Evolutionary conservation across 805 yeast species (phyloP).

Genomic region (Candida germanica): DNA sequence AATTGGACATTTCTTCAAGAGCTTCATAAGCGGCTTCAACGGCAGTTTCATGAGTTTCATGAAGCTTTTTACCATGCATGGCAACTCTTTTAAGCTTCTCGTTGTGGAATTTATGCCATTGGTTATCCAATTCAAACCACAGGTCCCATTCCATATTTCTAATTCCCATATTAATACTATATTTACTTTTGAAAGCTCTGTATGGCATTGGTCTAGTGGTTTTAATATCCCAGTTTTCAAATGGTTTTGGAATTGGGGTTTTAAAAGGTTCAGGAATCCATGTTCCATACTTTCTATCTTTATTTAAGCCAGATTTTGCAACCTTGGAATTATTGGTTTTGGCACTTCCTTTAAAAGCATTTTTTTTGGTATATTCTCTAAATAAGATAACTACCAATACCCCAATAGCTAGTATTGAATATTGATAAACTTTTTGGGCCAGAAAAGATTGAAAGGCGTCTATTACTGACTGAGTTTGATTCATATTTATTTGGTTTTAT

Average conservation of each 20-base stretch:
- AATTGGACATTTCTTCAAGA: conserved; percentile 49
- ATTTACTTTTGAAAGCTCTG: conserved; percentile 64
- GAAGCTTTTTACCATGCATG: conserved; percentile 44
- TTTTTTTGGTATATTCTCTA: conserved; percentile 1
- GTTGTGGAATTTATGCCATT: conserved; percentile 56
- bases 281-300: conserved; percentile 41
- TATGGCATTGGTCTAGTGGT: conserved; percentile 58
- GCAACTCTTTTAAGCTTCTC: conserved; percentile 49
- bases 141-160: conserved; percentile 56
- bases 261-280: conserved; percentile 55
- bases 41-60: conserved; percentile 52
- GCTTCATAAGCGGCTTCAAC: conserved; percentile 54
- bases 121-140: conserved; percentile 69
- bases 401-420: background rate
- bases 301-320: conserved; percentile 3
- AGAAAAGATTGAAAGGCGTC: background rate
- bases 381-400: background rate
- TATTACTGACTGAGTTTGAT: background rate
- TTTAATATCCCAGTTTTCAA: conserved; percentile 46
- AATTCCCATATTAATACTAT: conserved; percentile 68
- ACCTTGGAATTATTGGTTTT: background rate
- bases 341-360: background rate
- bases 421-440: background rate
- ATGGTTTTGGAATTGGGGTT: conserved; percentile 50
- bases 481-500: no score